A percentile compares a stretch with the other conserved stretches of the same genome.
phyloP scores from a whole-genome alignment of 345 rosid genomes.

The Hypericum androsaemum region DNA sequence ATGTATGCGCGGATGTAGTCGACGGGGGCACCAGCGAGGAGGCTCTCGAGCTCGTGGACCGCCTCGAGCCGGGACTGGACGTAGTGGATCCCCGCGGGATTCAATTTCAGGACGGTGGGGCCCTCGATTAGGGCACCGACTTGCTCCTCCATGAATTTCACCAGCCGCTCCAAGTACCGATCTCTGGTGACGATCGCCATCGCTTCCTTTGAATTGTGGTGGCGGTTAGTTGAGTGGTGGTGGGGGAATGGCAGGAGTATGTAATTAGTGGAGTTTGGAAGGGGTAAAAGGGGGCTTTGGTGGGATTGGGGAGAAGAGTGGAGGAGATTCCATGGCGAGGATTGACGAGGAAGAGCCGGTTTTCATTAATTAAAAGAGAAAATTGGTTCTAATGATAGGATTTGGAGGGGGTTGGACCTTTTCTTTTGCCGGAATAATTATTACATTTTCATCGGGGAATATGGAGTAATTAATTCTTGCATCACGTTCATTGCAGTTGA shows the following conservation, averaged over 20 bases:
- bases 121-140: conserved; percentile 69
- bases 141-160: conserved; percentile 58
- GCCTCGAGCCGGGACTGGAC: too few species aligned
- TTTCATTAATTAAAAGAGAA: too few species aligned
- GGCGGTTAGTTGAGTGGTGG: neutral
- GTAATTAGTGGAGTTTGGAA: too few species aligned
- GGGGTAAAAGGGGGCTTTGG: conserved; percentile 28
- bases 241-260: neutral
- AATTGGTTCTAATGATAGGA: too few species aligned
- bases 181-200: conserved; percentile 98
- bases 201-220: neutral
- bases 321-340: too few species aligned
- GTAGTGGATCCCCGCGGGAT: conserved; percentile 90
- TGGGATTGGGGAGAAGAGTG: conserved; percentile 20
- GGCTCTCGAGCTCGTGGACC: conserved; percentile 68
- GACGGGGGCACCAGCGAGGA: conserved; percentile 83
- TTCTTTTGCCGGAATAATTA: too few species aligned
- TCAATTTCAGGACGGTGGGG: conserved; percentile 62
- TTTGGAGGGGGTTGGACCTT: too few species aligned
- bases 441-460: too few species aligned
- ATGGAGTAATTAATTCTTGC: too few species aligned
- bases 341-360: too few species aligned
- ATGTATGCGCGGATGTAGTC: conserved; percentile 96
- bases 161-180: too few species aligned
- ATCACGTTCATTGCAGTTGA: too few species aligned